Conservation (phyloP, 2,329 filamentous ascomycete species). For the Fusarium sp. region DNA sequence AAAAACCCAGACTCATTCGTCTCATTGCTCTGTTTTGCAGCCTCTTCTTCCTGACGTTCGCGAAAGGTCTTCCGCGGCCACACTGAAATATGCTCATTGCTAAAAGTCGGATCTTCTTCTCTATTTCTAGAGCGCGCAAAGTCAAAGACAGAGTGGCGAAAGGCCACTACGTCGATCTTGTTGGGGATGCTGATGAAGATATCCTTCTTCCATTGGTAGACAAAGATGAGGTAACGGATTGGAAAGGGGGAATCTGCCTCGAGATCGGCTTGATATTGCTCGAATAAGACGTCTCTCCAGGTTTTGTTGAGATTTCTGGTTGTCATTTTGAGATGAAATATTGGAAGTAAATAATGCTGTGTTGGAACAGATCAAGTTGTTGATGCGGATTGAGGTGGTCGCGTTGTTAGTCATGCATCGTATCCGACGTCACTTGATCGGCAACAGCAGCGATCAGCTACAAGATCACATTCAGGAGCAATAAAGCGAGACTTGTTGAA, state of each 20-base stretch:
- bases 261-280: conserved; percentile 3
- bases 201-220: neutral
- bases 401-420: neutral
- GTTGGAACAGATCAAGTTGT: neutral
- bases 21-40: neutral
- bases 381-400: neutral
- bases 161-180: neutral
- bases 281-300: conserved; percentile 10
- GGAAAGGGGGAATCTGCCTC: conserved; percentile 39
- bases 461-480: neutral
- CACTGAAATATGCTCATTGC: neutral
- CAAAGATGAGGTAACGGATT: conserved; percentile 36
- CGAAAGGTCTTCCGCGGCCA: neutral
- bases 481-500: neutral
- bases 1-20: neutral
- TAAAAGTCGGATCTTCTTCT: neutral
- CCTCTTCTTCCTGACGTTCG: neutral
- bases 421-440: neutral
- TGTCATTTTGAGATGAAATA: neutral
- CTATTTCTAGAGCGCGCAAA: neutral
- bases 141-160: neutral
- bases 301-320: conserved; percentile 20
- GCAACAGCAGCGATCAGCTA: neutral
- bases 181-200: neutral
- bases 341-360: neutral